Conservation (phyloP, 345 rosid genomes). For the Xanthoceras sorbifolium region DNA sequence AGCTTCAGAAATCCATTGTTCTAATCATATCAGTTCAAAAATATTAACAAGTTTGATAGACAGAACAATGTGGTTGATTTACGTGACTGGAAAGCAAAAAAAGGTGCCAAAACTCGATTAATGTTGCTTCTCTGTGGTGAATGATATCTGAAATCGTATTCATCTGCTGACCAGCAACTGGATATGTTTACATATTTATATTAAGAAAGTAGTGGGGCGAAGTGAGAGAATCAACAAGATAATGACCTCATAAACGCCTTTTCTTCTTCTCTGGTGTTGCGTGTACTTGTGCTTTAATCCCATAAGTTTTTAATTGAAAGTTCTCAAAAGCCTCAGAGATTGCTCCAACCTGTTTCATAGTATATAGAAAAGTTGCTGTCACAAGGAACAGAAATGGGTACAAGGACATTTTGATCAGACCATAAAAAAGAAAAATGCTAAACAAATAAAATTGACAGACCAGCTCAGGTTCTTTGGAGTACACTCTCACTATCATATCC, state of each 20-base stretch:
- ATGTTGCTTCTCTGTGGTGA: slow-evolving; percentile 5
- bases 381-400: not conserved
- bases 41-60: not conserved
- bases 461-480: slow-evolving; percentile 85
- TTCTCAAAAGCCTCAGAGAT: slow-evolving; percentile 90
- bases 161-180: not conserved
- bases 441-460: slow-evolving; percentile 36
- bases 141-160: slow-evolving; percentile 1
- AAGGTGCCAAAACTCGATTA: not conserved
- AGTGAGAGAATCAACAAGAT: not conserved
- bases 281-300: slow-evolving; percentile 87
- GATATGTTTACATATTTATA: not conserved
- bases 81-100: not conserved
- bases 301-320: slow-evolving; percentile 82
- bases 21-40: not conserved
- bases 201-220: not conserved
- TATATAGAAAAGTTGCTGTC: slow-evolving; percentile 15
- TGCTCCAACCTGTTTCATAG: slow-evolving; percentile 64
- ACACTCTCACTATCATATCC: slow-evolving; percentile 94
- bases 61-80: not conserved
- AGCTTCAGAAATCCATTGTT: not conserved
- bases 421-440: not conserved
- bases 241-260: slow-evolving; percentile 46
- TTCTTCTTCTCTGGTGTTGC: slow-evolving; percentile 91
- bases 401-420: not conserved